Evolutionary conservation across 495 filamentous ascomycete genomes (phyloP).

Genomic region (Penicillium maclennaniae): DNA sequence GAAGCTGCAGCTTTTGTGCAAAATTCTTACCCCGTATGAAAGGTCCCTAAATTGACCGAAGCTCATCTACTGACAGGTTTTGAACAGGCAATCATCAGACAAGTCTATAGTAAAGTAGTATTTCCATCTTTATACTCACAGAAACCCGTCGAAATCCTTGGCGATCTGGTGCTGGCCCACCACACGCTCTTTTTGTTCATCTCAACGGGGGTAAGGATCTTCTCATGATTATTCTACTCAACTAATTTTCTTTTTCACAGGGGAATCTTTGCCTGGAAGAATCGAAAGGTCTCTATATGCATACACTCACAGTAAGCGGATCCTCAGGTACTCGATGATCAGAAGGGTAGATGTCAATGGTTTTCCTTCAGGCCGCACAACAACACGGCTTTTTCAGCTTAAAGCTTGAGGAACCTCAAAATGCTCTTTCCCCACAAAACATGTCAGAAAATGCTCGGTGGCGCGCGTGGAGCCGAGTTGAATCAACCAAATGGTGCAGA

Average conservation of each 20-base stretch:
- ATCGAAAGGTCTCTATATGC: neutral
- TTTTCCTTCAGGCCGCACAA: conserved; percentile 1
- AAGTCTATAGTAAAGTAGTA: neutral
- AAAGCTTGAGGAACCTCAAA: neutral
- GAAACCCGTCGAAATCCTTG: neutral
- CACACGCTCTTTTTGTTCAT: conserved; percentile 9
- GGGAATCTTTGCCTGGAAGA: conserved; percentile 2
- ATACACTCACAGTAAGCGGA: neutral
- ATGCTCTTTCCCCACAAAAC: neutral
- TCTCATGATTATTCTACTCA: too few relatives aligned
- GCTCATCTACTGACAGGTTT: neutral
- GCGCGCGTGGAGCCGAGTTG: conserved; percentile 6
- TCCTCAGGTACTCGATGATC: too few relatives aligned
- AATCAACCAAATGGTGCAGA: conserved; percentile 9
- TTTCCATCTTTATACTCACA: neutral
- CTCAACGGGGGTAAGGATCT: conserved; percentile 4
- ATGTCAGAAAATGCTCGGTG: neutral
- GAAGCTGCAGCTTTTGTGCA: conserved; percentile 3
- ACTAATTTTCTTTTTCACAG: neutral
- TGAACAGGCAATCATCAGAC: neutral
- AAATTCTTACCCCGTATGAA: conserved; percentile 4
- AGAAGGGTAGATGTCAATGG: neutral
- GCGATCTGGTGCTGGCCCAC: conserved; percentile 2
- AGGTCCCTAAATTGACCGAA: too few relatives aligned
- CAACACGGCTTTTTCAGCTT: conserved; percentile 5